Evolutionary conservation across 495 filamentous ascomycete species (phyloP).

Genomic region (Penicillium silybi): DNA sequence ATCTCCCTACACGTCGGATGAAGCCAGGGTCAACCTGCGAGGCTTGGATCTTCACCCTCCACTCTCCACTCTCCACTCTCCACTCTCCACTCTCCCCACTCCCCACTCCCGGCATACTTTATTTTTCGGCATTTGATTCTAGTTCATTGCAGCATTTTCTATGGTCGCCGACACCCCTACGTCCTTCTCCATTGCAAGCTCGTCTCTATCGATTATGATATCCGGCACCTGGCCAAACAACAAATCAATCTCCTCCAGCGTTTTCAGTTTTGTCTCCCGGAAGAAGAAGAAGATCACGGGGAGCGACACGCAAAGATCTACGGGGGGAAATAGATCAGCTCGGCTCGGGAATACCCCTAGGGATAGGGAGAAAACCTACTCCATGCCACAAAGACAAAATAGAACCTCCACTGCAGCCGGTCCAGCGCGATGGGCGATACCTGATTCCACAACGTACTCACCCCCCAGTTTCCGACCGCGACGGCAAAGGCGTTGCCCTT

Average conservation of each 20-base stretch:
- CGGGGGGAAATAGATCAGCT: conserved; percentile 13
- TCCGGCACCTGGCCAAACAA: conserved; percentile 35
- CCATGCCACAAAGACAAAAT: conserved; percentile 43
- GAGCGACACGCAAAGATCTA: conserved; percentile 32
- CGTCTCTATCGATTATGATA: conserved; percentile 1
- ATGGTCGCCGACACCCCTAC: conserved; percentile 11
- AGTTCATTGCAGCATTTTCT: conserved; percentile 5
- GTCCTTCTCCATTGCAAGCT: conserved; percentile 5
- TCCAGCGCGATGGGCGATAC: conserved; percentile 46
- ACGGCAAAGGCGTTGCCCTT: conserved; percentile 47
- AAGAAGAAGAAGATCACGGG: conserved; percentile 50
- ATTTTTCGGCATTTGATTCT: not conserved
- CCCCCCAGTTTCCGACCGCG: conserved; percentile 47
- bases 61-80: not conserved
- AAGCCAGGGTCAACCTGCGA: no score
- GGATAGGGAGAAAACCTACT: conserved; percentile 21
- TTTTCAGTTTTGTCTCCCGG: conserved; percentile 53
- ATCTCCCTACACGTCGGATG: no score
- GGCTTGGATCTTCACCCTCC: not conserved
- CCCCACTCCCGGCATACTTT: not conserved
- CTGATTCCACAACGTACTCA: conserved; percentile 48
- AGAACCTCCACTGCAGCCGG: conserved; percentile 43
- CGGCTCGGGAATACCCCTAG: not conserved
- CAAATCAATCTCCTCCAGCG: conserved; percentile 54
- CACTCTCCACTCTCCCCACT: not conserved